Evolutionary conservation across 2,329 filamentous ascomycete genomes (phyloP).

Genomic region (Pseudogymnoascus sp.): DNA sequence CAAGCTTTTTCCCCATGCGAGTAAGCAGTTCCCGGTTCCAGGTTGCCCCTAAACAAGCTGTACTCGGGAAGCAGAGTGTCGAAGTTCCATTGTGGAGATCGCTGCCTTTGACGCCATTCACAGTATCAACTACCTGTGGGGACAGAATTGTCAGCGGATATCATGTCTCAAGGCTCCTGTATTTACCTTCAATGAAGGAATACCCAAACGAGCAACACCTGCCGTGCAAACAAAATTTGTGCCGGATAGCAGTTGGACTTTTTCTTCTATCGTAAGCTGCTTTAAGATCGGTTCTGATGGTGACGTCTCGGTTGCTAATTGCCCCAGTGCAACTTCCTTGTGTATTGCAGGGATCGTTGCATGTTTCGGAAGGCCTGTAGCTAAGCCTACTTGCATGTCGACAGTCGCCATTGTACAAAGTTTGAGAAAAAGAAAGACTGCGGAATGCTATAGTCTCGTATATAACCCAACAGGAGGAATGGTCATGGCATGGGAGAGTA

Average conservation of each 20-base stretch:
- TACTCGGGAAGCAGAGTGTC: conserved; percentile 6
- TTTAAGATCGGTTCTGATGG: conserved; percentile 12
- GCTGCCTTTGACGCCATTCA: conserved; percentile 14
- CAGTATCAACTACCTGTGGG: conserved; percentile 10
- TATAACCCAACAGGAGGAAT: not conserved
- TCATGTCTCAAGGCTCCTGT: not conserved
- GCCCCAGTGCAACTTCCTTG: not conserved
- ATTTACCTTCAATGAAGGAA: conserved; percentile 24
- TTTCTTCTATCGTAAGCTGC: conserved; percentile 27
- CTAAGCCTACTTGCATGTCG: not conserved
- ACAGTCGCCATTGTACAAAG: not conserved
- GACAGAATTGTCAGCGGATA: not conserved
- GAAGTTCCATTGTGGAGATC: conserved; percentile 9
- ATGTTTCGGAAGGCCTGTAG: not conserved
- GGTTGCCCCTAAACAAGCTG: conserved; percentile 21
- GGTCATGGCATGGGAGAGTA: not conserved
- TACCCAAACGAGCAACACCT: conserved; percentile 22
- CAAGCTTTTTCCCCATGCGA: conserved; percentile 23
- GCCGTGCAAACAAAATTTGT: conserved; percentile 24
- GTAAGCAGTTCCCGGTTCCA: conserved; percentile 23
- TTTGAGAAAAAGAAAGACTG: not conserved
- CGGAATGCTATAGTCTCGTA: not conserved
- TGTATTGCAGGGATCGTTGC: not conserved
- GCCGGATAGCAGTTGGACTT: conserved; percentile 26
- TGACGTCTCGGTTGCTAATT: not conserved